Evolutionary conservation across 2,329 filamentous ascomycete genomes (phyloP), one percentile per base, ranked within the genome.

Genomic region (Triangularia verruculosa): DNA sequence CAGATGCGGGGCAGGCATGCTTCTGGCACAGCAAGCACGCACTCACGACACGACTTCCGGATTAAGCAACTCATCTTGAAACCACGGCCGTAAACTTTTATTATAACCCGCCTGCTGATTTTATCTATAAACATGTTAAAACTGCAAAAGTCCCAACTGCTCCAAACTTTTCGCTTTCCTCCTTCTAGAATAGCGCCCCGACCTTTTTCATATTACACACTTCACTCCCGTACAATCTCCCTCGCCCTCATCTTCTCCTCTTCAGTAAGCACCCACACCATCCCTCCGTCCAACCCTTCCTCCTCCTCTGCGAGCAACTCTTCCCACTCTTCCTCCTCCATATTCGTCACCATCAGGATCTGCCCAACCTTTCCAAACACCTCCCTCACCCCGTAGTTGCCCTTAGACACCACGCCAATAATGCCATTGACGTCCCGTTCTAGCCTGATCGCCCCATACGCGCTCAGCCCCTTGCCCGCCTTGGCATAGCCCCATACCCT

Each of bases 271-370:
- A 89, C 83, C 90, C 90, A 93, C 58, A 83, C 82, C 72, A 95
- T 86, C 11, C 85, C 89, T 57, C 85, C 88, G 12, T 87, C 84
- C 22, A 79, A 80, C 27, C 80, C 76, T 47, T 81, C 77, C 34
- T 79, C 82, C 30, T 80, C 77, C 47, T 82, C 77, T 6, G 76
- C 72, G 43, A 77, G 74, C 43, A 93, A 76, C 75, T 95, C 92
- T 56, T 94, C 91, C 91, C 93, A 97, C 77, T 97, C 94, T 63
- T 97, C 93, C 32, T 95, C 91, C 74, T 97, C 93, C 92, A 97
- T 96, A 70, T 93, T 94, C 74, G 94, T 88, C 15, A 97, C 86
- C 81, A 96, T 86, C 63, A 90, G 86, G 70, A 97, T 89, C 81
- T 97, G 92, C 64, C 84, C 83, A 63, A 90, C 91, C 71, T 88